Evolutionary conservation across 2,329 filamentous ascomycete genomes (phyloP).

Genomic region (Monosporascus sp.): DNA sequence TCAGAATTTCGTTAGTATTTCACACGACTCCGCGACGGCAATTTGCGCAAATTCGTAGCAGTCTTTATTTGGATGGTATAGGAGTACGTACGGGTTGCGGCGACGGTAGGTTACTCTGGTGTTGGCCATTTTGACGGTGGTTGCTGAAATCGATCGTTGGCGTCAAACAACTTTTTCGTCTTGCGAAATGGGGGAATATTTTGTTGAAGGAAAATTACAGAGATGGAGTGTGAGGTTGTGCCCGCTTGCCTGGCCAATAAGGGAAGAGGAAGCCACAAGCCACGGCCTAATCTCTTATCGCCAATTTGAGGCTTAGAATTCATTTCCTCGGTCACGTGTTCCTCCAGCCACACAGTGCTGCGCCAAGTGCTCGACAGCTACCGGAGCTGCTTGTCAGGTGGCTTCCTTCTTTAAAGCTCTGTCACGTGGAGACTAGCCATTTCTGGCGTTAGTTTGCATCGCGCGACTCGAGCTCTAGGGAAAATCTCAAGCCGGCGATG

Average conservation of each 20-base stretch:
- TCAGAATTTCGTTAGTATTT: conserved; percentile 16
- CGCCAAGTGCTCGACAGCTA: background rate
- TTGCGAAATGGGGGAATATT: conserved; percentile 20
- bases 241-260: background rate
- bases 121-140: conserved; percentile 49
- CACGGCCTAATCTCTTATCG: too few species aligned
- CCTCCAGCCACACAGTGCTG: too few species aligned
- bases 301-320: too few species aligned
- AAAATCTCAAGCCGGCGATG: background rate
- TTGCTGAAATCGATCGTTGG: conserved; percentile 17
- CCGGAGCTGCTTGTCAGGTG: background rate
- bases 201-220: conserved; percentile 20
- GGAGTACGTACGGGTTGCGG: conserved; percentile 67
- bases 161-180: conserved; percentile 21
- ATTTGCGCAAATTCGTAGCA: background rate
- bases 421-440: background rate
- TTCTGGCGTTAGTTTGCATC: background rate
- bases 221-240: conserved; percentile 4
- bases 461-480: background rate
- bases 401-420: background rate
- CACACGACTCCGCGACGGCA: conserved; percentile 1
- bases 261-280: background rate
- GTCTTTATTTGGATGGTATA: conserved; percentile 9
- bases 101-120: conserved; percentile 65
- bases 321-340: too few species aligned